Base-by-base conservation (phyloP, 2,329 filamentous ascomycete genomes). In the Scedosporium boydii region DNA sequence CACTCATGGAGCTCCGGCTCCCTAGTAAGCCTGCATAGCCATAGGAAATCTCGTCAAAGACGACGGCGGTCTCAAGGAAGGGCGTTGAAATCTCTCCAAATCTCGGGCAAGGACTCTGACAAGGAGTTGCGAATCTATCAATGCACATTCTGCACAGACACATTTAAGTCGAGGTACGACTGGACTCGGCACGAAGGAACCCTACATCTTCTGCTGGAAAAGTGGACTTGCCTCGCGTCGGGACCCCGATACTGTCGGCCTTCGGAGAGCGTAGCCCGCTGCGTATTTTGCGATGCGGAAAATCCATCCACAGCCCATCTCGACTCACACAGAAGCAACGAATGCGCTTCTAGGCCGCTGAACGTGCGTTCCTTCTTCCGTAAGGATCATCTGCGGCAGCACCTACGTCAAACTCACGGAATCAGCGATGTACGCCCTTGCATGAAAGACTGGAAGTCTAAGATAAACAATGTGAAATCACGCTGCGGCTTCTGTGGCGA, bases 171-270 rank as follows among this genome's bases (percentile, higher is more conserved):
- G 0, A 78, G 78, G 14, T 74, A 79, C 59, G 76, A 78, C 23
- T 80, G 77, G 77, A 75, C 76, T 42, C 72, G 82, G 21, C 82
- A 84, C 64, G 82, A 84, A 62, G 77, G 76, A 51, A 75, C 76
- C 60, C 74, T 75, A 60, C 81, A 73, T 68, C 74, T 73, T 58
- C 81, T 75, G 5, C 79, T 79, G 0, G 77, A 74, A 68, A 73
- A 67, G 58, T 84, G 72, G 82, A 76, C 75, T 63, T 83, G 74
- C 55, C 71, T 73, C 1, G 76, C 75, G 1, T 14, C 60, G 0
- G 74, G 75, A n/a, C 69, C 73, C 2, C 67, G 63, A 0, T 73
- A 76, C 1, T 68, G 77, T 1, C 74, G 80, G 18, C 73, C 77
- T 14, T 70, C 74, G 2, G 76, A 76, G n/a, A 77, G 78, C 2